These are phyloP conservation scores for Sclerotinia trifoliorum DNA, from an alignment of 2,329 filamentous ascomycete species.

Conservation along the genomic window DNA sequence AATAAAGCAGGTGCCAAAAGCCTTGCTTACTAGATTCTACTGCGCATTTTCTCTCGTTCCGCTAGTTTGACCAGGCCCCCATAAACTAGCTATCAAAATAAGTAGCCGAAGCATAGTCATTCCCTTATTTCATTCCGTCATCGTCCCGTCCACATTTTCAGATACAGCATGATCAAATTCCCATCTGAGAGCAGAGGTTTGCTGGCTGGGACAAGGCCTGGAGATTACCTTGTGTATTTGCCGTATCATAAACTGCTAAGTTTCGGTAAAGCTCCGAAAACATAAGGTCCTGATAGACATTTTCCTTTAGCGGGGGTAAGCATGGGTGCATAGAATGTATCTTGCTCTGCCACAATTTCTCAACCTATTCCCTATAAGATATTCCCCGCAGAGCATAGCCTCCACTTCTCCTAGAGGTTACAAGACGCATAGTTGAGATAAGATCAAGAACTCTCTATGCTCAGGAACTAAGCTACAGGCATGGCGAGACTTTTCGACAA, in stretches of 20 bases:
- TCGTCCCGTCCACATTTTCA: background rate
- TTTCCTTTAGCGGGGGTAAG: background rate
- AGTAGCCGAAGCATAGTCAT: background rate
- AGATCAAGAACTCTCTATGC: no score
- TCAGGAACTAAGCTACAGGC: rapidly evolving
- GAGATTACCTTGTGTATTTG: background rate
- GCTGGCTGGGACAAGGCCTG: background rate
- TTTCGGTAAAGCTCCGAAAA: background rate
- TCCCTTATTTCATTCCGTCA: background rate
- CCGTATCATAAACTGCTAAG: background rate
- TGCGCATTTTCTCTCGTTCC: no score
- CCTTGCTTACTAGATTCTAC: no score
- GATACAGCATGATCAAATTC: background rate
- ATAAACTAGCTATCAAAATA: background rate
- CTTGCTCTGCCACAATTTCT: background rate
- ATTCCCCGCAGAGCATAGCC: background rate
- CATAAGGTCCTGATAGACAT: no score
- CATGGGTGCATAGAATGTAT: background rate
- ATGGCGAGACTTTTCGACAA: rapidly evolving
- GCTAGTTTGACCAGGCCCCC: background rate
- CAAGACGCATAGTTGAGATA: background rate
- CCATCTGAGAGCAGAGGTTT: background rate
- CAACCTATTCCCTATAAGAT: background rate
- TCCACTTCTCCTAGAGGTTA: background rate
- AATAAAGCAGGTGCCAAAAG: no score